These are phyloP conservation scores for Ophiocordyceps australis DNA, from an alignment of 2,329 filamentous ascomycete species.

Conservation along the genomic window DNA sequence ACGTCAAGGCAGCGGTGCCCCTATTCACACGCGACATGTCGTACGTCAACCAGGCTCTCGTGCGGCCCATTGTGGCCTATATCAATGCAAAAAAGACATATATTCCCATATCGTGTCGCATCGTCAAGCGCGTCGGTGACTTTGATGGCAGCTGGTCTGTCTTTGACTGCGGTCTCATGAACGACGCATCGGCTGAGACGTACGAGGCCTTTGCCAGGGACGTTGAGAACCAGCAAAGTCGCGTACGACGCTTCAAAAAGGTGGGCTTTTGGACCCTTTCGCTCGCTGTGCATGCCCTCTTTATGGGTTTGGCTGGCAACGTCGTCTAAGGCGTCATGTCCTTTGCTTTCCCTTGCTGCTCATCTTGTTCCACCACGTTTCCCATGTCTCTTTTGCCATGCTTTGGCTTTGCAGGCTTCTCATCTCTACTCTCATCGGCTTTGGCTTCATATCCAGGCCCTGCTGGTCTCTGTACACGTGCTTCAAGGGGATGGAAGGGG, in stretches of 20 bases:
- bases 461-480: too few relatives aligned
- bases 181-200: slow-evolving; percentile 81
- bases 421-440: background rate
- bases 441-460: too few relatives aligned
- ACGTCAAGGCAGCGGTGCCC: slow-evolving; percentile 82
- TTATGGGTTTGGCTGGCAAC: slow-evolving; percentile 87
- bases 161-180: slow-evolving; percentile 85
- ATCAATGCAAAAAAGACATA: slow-evolving; percentile 93
- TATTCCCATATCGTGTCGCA: slow-evolving; percentile 85
- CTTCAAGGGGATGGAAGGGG: too few relatives aligned
- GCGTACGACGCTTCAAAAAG: slow-evolving; percentile 77
- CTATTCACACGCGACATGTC: slow-evolving; percentile 83
- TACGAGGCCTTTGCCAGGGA: slow-evolving; percentile 89
- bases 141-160: slow-evolving; percentile 94
- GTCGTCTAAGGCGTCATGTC: slow-evolving; percentile 22
- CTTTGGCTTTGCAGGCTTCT: background rate
- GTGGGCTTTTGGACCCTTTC: slow-evolving; percentile 94
- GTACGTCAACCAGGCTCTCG: slow-evolving; percentile 89
- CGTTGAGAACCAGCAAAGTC: slow-evolving; percentile 74
- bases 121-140: slow-evolving; percentile 75
- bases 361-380: background rate
- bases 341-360: background rate
- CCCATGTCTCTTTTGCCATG: background rate
- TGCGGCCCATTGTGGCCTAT: slow-evolving; percentile 91
- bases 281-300: slow-evolving; percentile 79